Evolutionary conservation across 345 rosid genomes (phyloP).

Genomic region (Jatropha curcas): DNA sequence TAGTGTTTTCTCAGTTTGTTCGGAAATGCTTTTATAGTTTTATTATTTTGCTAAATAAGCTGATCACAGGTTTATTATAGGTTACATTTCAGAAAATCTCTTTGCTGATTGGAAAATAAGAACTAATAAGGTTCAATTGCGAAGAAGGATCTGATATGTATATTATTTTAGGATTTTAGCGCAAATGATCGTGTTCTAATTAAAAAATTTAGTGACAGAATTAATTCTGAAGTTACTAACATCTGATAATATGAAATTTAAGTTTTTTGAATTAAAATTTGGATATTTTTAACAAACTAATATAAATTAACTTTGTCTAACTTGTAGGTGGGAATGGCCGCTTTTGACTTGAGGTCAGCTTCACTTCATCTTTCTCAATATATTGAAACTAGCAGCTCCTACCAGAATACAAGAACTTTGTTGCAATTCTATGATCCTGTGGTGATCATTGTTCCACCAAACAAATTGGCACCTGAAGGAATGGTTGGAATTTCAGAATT

Average conservation of each 20-base stretch:
- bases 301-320: background rate
- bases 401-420: constrained; percentile 85
- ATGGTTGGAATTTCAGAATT: constrained; percentile 91
- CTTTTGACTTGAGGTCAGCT: constrained; percentile 89
- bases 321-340: constrained; percentile 88
- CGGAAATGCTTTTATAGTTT: background rate
- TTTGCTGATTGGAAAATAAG: background rate
- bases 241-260: background rate
- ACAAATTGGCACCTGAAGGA: constrained; percentile 79
- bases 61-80: background rate
- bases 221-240: background rate
- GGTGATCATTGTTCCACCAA: constrained; percentile 80
- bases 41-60: background rate
- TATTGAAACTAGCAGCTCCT: constrained; percentile 93
- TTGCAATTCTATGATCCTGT: constrained; percentile 80
- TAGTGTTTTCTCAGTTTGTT: no score
- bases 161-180: background rate
- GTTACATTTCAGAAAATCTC: no score
- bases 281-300: background rate
- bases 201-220: background rate
- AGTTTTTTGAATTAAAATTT: background rate
- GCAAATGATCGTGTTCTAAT: background rate
- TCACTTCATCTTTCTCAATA: constrained; percentile 92
- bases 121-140: no score
- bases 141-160: background rate